Evolutionary conservation across 192 early-diverging fungal genomes (phyloP), one percentile per base, ranked within the genome.

Genomic region (Cladochytrium replicatum): DNA sequence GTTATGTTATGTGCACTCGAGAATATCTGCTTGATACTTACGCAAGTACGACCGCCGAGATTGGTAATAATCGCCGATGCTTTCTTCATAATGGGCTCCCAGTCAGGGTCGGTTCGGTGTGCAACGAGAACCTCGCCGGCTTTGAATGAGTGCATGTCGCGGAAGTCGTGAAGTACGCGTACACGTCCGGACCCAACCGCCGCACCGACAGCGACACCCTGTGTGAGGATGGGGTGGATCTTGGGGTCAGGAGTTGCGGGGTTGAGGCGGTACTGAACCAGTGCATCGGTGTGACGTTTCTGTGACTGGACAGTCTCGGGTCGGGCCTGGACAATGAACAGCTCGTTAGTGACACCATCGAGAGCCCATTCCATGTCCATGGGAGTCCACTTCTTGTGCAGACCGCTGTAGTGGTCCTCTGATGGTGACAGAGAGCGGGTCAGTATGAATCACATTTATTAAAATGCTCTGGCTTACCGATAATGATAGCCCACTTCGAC

Each of bases 21-120:
- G n/a, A n/a, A n/a, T n/a, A n/a, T n/a, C n/a, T n/a, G n/a, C n/a
- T n/a, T n/a, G n/a, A n/a, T n/a, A n/a, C n/a, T 45, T 41, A 62
- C 41, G 34, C 54, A 55, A 4, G 54, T 55, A 15, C 54, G 11
- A 8, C 54, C 54, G 11, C 54, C 54, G 19, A 28, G 30, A 32
- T 55, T 54, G 23, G 54, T 51, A 8, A 55, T 37, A 21, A 55
- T 55, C 13, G 48, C 54, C 13, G 43, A 22, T 3, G 54, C 54
- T 9, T 13, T 24, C 32, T 55, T 55, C 54, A 55, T 55, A 26
- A 55, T 55, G 0, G 54, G 54, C 50, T 55, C 54, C 49, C 49
- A 44, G 39, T 50, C 49, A 6, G 54, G 54, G 17, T 47, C 42
- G 9, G 54, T 55, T 15, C 13, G 27, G 24, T 57, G 30, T 4